Evolutionary conservation across 768 basidiomycete species (phyloP), one percentile per base, ranked within the genome.

Genomic region (Phanerochaete carnosa): DNA sequence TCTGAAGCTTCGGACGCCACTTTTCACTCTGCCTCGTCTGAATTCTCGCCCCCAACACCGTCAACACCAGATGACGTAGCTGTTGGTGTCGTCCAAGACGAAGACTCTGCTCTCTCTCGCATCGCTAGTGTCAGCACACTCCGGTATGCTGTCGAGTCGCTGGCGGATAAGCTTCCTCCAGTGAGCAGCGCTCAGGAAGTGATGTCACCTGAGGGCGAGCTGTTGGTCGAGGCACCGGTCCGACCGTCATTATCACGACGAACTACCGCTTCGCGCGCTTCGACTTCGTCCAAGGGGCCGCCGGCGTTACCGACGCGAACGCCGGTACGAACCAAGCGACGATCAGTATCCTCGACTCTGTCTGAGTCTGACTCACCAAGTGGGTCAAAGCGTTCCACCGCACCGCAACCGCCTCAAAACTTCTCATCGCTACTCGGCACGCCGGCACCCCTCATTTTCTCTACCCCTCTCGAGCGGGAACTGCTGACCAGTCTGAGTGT

Each of bases 301-400:
- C 86, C 88, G 29, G 70, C 81, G 0, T 77, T 83, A 64, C 86
- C 93, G 3, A 77, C 86, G 25, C 90, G 95, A 12, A 99, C 96
- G 0, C 96, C 96, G 3, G 94, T 89, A 3, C 86, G 95, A 12
- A 98, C 96, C 2, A 99, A 99, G 72, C 88, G 96, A 3, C 90
- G 96, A 25, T 97, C 95, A 1, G 89, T 98, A 5, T 96, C 95
- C 1, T 96, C 94, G 1, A 88, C 87, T 7, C 77, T 94, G 61
- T 90, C 90, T 32, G 86, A 89, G 54, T 77, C 81, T 11, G 76
- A 76, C 11, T 83, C 85, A 0, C 80, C 83, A 1, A 75, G 75
- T 0, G 70, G 72, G 3, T 85, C 87, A 19, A 86, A 81, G 50
- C 52, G 63, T 3, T 26, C 50, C 71, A 59, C 77, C 67, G 62